Conservation (phyloP, 2,329 filamentous ascomycete species). For the Nannizziopsis arthrosporioides region DNA sequence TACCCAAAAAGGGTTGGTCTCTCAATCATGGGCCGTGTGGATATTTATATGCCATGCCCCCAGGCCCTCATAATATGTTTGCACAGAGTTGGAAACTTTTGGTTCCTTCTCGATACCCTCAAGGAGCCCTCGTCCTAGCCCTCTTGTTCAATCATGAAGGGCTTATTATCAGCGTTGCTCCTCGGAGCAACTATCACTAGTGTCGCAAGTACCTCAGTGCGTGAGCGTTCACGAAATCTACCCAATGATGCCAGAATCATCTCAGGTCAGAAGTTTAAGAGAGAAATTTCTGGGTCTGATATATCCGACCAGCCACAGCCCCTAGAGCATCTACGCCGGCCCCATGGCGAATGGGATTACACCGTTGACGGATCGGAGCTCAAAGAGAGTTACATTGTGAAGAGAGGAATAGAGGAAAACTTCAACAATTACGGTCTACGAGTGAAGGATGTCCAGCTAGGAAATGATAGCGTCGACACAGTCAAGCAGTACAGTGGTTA, state of each 20-base stretch:
- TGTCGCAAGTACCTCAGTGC: slow-evolving; percentile 1
- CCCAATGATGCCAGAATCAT: slow-evolving; percentile 59
- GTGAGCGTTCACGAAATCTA: slow-evolving; percentile 4
- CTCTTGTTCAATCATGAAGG: slow-evolving; percentile 8
- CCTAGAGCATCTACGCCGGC: slow-evolving; percentile 69
- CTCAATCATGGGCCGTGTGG: too few relatives aligned
- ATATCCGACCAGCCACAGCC: slow-evolving; percentile 60
- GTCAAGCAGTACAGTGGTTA: slow-evolving; percentile 99
- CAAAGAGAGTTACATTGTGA: slow-evolving; percentile 68
- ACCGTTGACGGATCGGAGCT: slow-evolving; percentile 76
- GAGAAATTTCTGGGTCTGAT: slow-evolving; percentile 67
- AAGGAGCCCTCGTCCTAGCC: background rate
- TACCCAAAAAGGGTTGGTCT: too few relatives aligned
- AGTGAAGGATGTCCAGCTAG: slow-evolving; percentile 81
- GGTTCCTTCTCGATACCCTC: too few relatives aligned
- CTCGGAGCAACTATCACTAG: slow-evolving; percentile 7
- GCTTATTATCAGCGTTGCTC: slow-evolving; percentile 10
- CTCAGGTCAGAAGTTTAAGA: slow-evolving; percentile 77
- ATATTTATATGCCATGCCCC: too few relatives aligned
- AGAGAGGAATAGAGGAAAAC: slow-evolving; percentile 61
- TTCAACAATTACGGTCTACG: slow-evolving; percentile 62
- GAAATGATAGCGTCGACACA: slow-evolving; percentile 69
- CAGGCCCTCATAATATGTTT: too few relatives aligned
- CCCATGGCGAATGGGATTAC: slow-evolving; percentile 81
- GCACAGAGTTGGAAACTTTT: too few relatives aligned